phyloP scores from a whole-genome alignment of 2,329 filamentous ascomycete species.

The Pyricularia pennisetigena region DNA sequence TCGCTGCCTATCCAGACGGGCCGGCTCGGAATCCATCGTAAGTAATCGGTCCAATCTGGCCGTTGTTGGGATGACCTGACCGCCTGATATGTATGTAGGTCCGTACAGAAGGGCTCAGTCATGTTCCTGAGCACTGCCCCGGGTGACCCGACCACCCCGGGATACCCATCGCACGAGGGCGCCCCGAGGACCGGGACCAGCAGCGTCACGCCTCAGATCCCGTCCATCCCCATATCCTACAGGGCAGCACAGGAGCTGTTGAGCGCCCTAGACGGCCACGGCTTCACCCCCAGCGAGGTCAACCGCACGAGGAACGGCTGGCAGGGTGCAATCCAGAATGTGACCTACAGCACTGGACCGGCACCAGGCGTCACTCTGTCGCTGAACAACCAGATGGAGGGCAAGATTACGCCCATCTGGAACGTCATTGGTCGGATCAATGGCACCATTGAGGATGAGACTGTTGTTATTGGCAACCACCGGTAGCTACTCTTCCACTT shows the following conservation, averaged over 20 bases:
- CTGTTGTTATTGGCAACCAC: conserved; percentile 71
- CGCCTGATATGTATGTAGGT: background rate
- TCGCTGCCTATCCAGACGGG: conserved; percentile 61
- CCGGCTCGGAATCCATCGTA: conserved; percentile 65
- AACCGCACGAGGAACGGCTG: conserved; percentile 26
- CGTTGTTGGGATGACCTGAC: background rate
- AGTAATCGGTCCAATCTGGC: background rate
- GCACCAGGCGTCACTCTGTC: conserved; percentile 50
- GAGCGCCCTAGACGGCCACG: conserved; percentile 68
- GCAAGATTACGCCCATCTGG: conserved; percentile 61
- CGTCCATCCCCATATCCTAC: conserved; percentile 75
- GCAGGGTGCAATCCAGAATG: conserved; percentile 39
- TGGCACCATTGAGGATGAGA: conserved; percentile 64
- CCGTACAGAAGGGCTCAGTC: conserved; percentile 30
- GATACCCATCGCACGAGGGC: conserved; percentile 69
- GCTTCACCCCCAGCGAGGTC: conserved; percentile 57
- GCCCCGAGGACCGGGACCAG: conserved; percentile 54
- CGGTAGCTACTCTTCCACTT: conserved; percentile 12
- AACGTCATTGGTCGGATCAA: conserved; percentile 76
- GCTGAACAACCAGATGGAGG: conserved; percentile 59
- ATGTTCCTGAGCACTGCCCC: conserved; percentile 55
- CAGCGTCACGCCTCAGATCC: conserved; percentile 60
- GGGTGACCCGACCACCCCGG: conserved; percentile 70
- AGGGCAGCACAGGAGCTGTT: conserved; percentile 65
- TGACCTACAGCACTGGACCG: conserved; percentile 31